Evolutionary conservation across 352 stramenopile species (phyloP).

Genomic region (Globisporangium canariense): DNA sequence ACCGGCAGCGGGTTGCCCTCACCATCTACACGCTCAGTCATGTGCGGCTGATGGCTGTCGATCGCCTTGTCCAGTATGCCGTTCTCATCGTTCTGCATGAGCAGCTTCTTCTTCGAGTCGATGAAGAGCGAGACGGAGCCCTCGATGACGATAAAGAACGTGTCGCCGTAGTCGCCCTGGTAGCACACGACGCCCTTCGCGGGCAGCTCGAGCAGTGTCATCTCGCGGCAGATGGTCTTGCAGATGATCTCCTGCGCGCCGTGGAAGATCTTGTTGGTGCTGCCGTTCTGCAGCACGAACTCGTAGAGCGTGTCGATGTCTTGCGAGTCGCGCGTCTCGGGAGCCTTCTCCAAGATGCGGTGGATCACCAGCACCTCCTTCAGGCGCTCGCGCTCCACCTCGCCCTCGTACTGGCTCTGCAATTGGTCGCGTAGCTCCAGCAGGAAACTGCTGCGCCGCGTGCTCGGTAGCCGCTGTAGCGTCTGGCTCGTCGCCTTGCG

Average conservation of each 20-base stretch:
- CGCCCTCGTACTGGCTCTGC: conserved; percentile 33
- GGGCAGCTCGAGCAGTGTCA: conserved; percentile 72
- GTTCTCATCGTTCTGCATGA: conserved; percentile 8
- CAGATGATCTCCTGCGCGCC: conserved; percentile 84
- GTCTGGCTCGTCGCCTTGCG: conserved; percentile 18
- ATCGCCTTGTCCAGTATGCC: conserved; percentile 13
- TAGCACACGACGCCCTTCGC: conserved; percentile 66
- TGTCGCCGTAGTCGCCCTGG: conserved; percentile 81
- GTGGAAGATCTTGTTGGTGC: conserved; percentile 79
- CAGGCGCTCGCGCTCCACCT: conserved; percentile 39
- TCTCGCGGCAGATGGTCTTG: conserved; percentile 86
- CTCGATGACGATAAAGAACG: conserved; percentile 76
- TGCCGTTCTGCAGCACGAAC: conserved; percentile 78
- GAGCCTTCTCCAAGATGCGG: conserved; percentile 41
- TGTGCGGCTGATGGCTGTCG: neutral
- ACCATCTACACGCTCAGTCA: neutral
- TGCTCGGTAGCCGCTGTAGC: conserved; percentile 31
- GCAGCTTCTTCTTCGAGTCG: conserved; percentile 48
- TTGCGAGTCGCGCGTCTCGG: conserved; percentile 37
- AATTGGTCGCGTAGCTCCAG: conserved; percentile 63
- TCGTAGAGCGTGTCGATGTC: conserved; percentile 82
- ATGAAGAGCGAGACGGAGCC: conserved; percentile 78
- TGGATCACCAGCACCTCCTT: conserved; percentile 53
- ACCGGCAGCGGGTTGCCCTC: conserved; percentile 29
- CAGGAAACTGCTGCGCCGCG: conserved; percentile 42